Evolutionary conservation across 169 alveolate genomes (phyloP).

Genomic region (Plasmodium blacklocki): DNA sequence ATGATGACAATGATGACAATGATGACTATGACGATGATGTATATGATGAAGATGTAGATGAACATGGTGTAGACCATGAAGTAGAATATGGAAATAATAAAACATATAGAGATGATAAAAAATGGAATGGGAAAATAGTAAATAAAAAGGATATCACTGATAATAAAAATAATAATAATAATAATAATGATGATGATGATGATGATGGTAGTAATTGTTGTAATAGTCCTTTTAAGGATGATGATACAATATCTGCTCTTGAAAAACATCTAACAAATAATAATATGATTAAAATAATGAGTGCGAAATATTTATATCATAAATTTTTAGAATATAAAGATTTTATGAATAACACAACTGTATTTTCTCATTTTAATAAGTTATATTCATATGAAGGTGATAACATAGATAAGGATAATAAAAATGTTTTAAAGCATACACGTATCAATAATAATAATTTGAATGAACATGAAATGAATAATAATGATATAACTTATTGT

Average conservation of each 20-base stretch:
- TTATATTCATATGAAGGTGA: too few relatives aligned
- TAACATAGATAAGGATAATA: too few relatives aligned
- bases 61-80: too few relatives aligned
- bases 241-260: too few relatives aligned
- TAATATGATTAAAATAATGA: neutral
- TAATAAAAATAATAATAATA: neutral
- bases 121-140: neutral
- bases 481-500: neutral
- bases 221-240: too few relatives aligned
- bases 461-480: too few relatives aligned
- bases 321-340: slow-evolving; percentile 30
- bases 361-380: too few relatives aligned
- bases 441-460: neutral
- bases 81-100: too few relatives aligned
- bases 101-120: too few relatives aligned
- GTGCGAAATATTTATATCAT: neutral
- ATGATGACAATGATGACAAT: neutral
- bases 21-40: neutral
- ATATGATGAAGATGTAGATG: neutral
- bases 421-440: neutral
- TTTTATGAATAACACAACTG: neutral
- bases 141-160: neutral
- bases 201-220: neutral
- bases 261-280: neutral
- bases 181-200: neutral